phyloP scores from a whole-genome alignment of 1,139 yeast species.

The Yamadazyma dushanensis region DNA sequence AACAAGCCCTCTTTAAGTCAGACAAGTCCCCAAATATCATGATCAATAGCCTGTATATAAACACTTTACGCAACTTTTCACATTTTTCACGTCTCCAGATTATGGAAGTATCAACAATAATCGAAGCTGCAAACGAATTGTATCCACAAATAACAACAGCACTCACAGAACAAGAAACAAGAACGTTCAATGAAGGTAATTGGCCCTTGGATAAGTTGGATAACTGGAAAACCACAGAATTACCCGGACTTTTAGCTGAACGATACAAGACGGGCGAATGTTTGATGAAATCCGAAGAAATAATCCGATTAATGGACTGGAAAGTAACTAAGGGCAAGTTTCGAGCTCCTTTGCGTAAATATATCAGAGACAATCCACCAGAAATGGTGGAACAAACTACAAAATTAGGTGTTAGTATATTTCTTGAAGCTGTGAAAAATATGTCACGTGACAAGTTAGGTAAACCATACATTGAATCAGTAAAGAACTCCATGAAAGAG shows the following conservation, averaged over 20 bases:
- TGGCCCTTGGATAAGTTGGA: constrained; percentile 35
- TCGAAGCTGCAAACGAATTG: constrained; percentile 3
- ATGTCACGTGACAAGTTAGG: neutral
- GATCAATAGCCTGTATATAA: constrained; percentile 1
- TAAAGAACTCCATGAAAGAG: constrained; percentile 27
- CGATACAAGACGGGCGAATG: constrained; percentile 21
- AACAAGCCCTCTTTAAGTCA: neutral
- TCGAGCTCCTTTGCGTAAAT: constrained; percentile 44
- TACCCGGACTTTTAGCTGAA: constrained; percentile 26
- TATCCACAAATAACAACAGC: constrained; percentile 7
- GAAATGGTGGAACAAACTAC: constrained; percentile 29
- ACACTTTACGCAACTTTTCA: neutral
- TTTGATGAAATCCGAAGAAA: constrained; percentile 38
- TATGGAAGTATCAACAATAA: constrained; percentile 1
- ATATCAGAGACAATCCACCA: constrained; percentile 36
- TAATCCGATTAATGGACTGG: constrained; percentile 48
- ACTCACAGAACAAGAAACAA: constrained; percentile 7
- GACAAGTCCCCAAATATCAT: too few relatives aligned
- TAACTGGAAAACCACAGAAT: constrained; percentile 29
- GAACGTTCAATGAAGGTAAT: constrained; percentile 20
- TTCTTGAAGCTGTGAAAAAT: constrained; percentile 19
- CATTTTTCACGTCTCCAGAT: constrained; percentile 1
- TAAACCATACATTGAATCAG: constrained; percentile 17
- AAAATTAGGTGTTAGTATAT: constrained; percentile 25
- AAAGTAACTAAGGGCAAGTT: constrained; percentile 50